phyloP scores from a whole-genome alignment of 768 basidiomycete species.

The Mycena epipterygia region DNA sequence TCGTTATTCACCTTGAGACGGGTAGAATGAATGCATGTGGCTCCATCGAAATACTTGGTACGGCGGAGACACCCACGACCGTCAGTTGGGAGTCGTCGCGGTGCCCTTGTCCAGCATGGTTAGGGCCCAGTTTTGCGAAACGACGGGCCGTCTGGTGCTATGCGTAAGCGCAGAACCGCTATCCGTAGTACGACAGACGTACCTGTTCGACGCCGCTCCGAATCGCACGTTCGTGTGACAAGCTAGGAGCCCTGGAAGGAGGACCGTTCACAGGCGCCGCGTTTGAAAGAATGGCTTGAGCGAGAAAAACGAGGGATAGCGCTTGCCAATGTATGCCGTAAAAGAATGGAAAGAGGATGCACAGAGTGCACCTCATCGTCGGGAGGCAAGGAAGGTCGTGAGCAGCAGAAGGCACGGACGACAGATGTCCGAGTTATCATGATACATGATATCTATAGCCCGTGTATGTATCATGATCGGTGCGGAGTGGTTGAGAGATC shows the following conservation, averaged over 20 bases:
- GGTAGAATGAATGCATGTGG: too few species aligned
- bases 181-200: not conserved
- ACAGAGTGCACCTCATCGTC: conserved; percentile 1
- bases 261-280: not conserved
- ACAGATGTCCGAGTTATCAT: not conserved
- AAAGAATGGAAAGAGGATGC: not conserved
- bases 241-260: too few species aligned
- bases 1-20: too few species aligned
- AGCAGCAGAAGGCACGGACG: not conserved
- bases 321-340: not conserved
- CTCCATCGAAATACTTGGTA: too few species aligned
- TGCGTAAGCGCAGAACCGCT: too few species aligned
- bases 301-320: not conserved
- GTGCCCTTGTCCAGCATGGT: not conserved
- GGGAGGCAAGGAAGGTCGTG: not conserved
- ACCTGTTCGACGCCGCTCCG: not conserved
- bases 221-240: not conserved
- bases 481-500: too few species aligned
- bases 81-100: too few species aligned
- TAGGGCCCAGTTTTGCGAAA: not conserved
- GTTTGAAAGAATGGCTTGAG: not conserved
- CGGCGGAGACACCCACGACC: too few species aligned
- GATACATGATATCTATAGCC: not conserved
- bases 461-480: too few species aligned
- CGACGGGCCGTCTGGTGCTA: not conserved